A percentile compares a stretch with the other conserved stretches of the same genome.
Conservation (phyloP, 441 rosid genomes). For the Eutrema salsugineum region DNA sequence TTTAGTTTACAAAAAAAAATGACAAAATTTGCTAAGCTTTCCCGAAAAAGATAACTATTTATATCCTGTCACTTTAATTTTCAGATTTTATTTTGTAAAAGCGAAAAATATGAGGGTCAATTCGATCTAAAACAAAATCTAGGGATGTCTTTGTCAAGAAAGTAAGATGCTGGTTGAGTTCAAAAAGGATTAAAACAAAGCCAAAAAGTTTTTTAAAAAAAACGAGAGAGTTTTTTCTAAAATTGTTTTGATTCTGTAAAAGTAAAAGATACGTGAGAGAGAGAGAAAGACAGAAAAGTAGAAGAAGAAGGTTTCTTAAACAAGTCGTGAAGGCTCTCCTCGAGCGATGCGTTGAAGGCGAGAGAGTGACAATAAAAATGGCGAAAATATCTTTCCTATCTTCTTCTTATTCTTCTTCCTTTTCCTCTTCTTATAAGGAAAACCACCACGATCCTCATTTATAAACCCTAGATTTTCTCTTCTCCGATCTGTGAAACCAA, state of each 20-base stretch:
- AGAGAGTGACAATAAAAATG: constrained; percentile 34
- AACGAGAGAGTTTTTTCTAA: neutral
- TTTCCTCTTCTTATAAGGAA: constrained; percentile 22
- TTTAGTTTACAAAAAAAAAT: too few species aligned
- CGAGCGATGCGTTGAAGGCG: constrained; percentile 46
- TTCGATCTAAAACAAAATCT: neutral
- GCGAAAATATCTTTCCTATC: constrained; percentile 27
- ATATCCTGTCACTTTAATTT: too few species aligned
- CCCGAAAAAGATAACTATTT: too few species aligned
- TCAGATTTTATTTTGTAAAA: too few species aligned
- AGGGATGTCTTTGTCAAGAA: constrained; percentile 17
- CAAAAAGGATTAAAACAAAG: neutral
- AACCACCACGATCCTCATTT: constrained; percentile 23
- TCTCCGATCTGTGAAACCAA: constrained; percentile 2
- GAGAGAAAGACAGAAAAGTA: neutral
- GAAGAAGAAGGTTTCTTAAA: constrained; percentile 4
- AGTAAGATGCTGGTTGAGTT: constrained; percentile 7
- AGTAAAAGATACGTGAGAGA: neutral
- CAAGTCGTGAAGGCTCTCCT: constrained; percentile 47
- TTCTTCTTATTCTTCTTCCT: constrained; percentile 10
- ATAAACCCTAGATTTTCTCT: constrained; percentile 30
- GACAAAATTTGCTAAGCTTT: too few species aligned
- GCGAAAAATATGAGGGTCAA: neutral
- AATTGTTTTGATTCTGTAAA: neutral
- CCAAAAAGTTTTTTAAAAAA: neutral